Evolutionary conservation across 1,284 basidiomycete species (phyloP).

Genomic region (Ustilago curta): DNA sequence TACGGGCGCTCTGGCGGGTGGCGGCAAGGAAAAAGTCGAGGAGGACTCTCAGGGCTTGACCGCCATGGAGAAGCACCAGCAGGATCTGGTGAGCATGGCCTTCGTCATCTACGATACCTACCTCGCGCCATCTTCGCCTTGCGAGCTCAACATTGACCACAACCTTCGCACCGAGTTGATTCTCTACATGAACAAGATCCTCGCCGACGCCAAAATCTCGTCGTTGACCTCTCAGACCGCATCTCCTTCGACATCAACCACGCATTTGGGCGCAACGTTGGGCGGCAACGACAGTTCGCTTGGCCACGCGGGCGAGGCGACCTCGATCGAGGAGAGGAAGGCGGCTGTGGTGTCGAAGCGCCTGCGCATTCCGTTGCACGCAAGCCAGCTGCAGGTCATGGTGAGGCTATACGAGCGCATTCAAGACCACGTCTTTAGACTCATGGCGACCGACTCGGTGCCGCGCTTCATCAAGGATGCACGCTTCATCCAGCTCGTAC

Average conservation of each 20-base stretch:
- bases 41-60: conserved; percentile 45
- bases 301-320: conserved; percentile 12
- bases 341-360: conserved; percentile 45
- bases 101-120: conserved; percentile 95
- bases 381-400: conserved; percentile 88
- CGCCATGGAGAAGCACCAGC: conserved; percentile 96
- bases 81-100: conserved; percentile 91
- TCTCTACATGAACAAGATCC: conserved; percentile 81
- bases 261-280: conserved; percentile 22
- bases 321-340: conserved; percentile 75
- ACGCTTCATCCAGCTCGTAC: conserved; percentile 59
- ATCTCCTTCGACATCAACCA: conserved; percentile 35
- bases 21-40: conserved; percentile 30
- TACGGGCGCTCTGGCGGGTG: conserved; percentile 66
- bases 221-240: conserved; percentile 12
- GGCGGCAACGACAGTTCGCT: conserved; percentile 20
- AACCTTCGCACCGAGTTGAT: conserved; percentile 92
- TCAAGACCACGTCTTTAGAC: conserved; percentile 92
- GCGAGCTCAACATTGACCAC: conserved; percentile 98
- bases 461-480: conserved; percentile 72
- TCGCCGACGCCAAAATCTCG: conserved; percentile 51
- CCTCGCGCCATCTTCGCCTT: conserved; percentile 91
- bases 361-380: conserved; percentile 57
- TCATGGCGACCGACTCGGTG: conserved; percentile 98
- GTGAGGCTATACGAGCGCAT: conserved; percentile 94